Percentiles rank a stretch among this genome's conserved stretches.
Conservation (phyloP, 2,329 filamentous ascomycete species). For the Cordyceps cicadae region DNA sequence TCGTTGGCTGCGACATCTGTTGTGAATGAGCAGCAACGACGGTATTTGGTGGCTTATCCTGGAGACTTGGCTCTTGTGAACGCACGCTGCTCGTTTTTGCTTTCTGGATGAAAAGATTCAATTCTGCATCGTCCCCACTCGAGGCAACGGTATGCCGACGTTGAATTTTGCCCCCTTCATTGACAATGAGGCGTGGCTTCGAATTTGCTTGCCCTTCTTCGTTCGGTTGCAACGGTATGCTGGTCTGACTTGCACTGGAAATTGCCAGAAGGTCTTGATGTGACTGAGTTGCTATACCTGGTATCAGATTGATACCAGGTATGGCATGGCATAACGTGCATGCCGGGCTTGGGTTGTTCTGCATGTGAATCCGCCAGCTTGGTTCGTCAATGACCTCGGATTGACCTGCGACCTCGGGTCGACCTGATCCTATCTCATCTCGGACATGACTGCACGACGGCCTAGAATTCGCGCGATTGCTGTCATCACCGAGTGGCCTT, state of each 20-base stretch:
- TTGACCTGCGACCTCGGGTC: too few relatives aligned
- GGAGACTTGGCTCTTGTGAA: background rate
- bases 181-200: too few relatives aligned
- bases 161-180: background rate
- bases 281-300: background rate
- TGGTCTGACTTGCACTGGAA: background rate
- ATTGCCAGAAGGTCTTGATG: background rate
- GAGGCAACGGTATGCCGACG: constrained; percentile 1
- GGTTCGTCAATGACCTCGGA: background rate
- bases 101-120: background rate
- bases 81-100: background rate
- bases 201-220: background rate
- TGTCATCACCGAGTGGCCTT: background rate
- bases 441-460: background rate
- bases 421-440: background rate
- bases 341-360: background rate
- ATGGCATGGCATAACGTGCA: background rate
- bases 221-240: background rate
- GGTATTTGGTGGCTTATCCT: background rate
- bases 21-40: background rate
- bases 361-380: background rate
- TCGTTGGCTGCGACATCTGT: too few relatives aligned
- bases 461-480: too few relatives aligned
- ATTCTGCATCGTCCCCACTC: background rate
- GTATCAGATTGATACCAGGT: too few relatives aligned